Evolutionary conservation across 768 basidiomycete genomes (phyloP).

Genomic region (Gloeopeniophorella convolvens): DNA sequence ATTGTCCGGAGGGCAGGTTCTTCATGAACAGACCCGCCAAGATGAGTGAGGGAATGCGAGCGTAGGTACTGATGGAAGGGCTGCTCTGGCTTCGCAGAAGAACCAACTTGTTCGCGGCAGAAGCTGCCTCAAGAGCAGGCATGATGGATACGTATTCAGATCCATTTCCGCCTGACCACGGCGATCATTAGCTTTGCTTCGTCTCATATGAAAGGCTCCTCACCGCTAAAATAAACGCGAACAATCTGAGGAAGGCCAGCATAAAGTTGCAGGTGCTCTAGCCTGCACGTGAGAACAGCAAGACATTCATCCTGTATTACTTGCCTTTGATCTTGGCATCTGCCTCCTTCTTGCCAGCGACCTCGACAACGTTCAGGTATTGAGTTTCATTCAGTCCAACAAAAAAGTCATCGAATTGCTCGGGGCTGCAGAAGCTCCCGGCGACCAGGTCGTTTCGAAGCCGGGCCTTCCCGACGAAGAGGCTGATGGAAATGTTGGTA

Average conservation of each 20-base stretch:
- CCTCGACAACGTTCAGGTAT: conserved; percentile 12
- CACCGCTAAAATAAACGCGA: conserved; percentile 15
- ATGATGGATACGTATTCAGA: conserved; percentile 50
- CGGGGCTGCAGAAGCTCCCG: conserved; percentile 1
- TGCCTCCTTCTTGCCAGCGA: conserved; percentile 9
- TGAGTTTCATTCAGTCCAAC: conserved; percentile 11
- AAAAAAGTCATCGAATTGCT: conserved; percentile 14
- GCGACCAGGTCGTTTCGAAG: conserved; percentile 10
- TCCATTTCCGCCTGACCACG: conserved; percentile 45
- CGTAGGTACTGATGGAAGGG: conserved; percentile 36
- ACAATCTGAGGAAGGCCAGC: conserved; percentile 10
- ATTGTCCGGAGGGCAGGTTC: conserved; percentile 23
- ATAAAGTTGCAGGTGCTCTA: conserved; percentile 14
- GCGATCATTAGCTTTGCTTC: conserved; percentile 1
- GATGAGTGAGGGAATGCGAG: conserved; percentile 45
- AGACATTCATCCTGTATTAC: neutral
- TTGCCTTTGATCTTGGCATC: conserved; percentile 16
- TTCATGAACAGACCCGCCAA: conserved; percentile 47
- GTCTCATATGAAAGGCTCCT: neutral
- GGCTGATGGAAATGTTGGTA: conserved; percentile 1
- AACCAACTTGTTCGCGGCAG: conserved; percentile 60
- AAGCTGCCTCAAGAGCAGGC: conserved; percentile 49
- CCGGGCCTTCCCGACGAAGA: conserved; percentile 10
- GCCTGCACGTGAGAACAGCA: neutral
- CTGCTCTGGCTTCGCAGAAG: conserved; percentile 46